A percentile compares a stretch with the other conserved stretches of the same genome.
Conservation (phyloP, 805 yeast genomes). For the Wickerhamiella azyma region DNA sequence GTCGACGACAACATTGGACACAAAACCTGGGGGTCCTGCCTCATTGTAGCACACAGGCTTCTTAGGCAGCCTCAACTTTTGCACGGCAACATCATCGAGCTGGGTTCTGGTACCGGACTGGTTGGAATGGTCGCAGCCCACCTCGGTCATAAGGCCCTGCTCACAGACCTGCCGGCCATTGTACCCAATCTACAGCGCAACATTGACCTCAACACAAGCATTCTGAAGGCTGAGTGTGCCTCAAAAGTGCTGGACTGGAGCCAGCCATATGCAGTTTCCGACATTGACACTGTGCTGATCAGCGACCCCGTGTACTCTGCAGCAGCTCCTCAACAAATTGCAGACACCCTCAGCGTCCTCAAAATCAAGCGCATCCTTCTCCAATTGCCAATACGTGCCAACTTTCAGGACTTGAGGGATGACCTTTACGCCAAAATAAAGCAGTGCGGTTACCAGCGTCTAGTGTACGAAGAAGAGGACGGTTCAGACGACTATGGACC, state of each 20-base stretch:
- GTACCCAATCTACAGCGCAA: conserved; percentile 53
- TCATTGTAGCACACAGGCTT: conserved; percentile 48
- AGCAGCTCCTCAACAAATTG: conserved; percentile 64
- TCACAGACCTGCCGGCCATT: conserved; percentile 76
- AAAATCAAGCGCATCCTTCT: conserved; percentile 36
- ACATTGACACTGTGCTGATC: conserved; percentile 48
- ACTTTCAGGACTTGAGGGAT: conserved; percentile 52
- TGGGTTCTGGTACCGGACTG: conserved; percentile 95
- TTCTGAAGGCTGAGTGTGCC: conserved; percentile 15
- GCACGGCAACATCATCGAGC: conserved; percentile 32
- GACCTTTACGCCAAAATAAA: conserved; percentile 43
- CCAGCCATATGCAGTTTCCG: conserved; percentile 27
- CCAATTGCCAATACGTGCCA: conserved; percentile 62
- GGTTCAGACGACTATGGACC: conserved; percentile 84
- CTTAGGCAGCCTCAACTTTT: conserved; percentile 17
- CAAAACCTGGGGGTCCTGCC: conserved; percentile 93
- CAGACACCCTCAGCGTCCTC: conserved; percentile 41
- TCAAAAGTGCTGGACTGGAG: conserved; percentile 69
- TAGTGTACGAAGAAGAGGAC: conserved; percentile 33
- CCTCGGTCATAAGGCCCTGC: conserved; percentile 35
- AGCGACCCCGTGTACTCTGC: conserved; percentile 86
- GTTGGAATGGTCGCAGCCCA: conserved; percentile 59
- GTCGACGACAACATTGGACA: conserved; percentile 80
- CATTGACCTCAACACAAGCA: conserved; percentile 34
- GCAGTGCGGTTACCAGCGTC: conserved; percentile 23